Base-by-base conservation (phyloP, 192 early-diverging fungal species). In the Rhizoclosmatium sp. region DNA sequence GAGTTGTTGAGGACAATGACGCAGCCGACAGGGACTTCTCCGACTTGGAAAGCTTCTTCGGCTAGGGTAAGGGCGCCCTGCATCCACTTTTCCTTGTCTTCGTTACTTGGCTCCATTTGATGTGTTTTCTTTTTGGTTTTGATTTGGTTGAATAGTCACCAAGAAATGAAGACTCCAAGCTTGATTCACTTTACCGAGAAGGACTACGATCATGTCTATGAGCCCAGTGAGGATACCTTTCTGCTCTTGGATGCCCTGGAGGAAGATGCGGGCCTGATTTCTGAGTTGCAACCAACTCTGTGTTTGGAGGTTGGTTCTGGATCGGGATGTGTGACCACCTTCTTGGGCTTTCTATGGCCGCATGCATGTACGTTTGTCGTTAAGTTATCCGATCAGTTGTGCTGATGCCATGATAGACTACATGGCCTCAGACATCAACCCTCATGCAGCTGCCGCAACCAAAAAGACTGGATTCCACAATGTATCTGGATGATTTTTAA, bases 21-120 rank as follows among this genome's bases (percentile, higher is more conserved):
- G 77, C 97, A 98, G 39, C 98, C 98, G 2, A 98, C 97, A 2
- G 98, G 98, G 0, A 99, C 97, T 86, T 99, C 98, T 2, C 87
- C 81, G 14, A 86, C 86, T 4, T 87, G 81, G 54, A 92, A 93
- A 2, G 98, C 97, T 76, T 97, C 94, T 67, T 97, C 82, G 4
- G 97, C 98, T 81, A 83, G 68, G 21, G 9, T 45, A n/a, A 75
- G 73, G 5, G 73, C 73, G 9, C 59, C 59, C 21, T 21, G 41
- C 65, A 78, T 75, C 51, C 48, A 75, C 61, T 40, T 49, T 3
- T 54, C 51, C 14, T 73, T 12, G 31, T 21, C 41, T 59, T 31
- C 31, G 31, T 0, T 31, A 31, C 31, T 31, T 31, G 31, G 31
- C 31, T 31, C 31, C 31, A 31, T 31, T 31, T 31, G 31, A 31